Evolutionary conservation across 2,329 filamentous ascomycete species (phyloP).

Genomic region (Elsinoe perseae): DNA sequence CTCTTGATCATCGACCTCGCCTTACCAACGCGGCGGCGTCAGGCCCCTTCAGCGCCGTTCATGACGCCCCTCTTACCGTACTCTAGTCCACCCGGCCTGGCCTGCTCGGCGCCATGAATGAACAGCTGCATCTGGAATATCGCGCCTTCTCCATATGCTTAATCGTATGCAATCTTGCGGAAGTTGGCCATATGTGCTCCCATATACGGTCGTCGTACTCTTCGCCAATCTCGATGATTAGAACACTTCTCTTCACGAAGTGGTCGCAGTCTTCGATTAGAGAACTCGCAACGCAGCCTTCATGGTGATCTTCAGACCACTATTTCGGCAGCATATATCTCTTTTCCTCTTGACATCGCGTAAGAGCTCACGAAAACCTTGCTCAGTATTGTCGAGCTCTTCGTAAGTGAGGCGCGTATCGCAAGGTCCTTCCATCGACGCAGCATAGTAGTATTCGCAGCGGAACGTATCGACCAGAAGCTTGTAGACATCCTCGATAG

Average conservation of each 20-base stretch:
- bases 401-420: not conserved
- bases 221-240: not conserved
- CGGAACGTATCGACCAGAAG: conserved; percentile 23
- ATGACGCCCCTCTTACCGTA: not conserved
- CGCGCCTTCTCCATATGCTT: not conserved
- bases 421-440: not conserved
- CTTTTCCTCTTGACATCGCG: not conserved
- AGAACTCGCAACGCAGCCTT: not conserved
- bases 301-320: not conserved
- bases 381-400: not conserved
- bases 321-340: not conserved
- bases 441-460: not conserved
- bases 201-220: not conserved
- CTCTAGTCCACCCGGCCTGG: not conserved
- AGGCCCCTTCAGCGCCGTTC: no score
- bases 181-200: not conserved
- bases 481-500: conserved; percentile 21
- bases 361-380: not conserved
- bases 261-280: not conserved
- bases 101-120: not conserved
- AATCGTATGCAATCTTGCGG: not conserved
- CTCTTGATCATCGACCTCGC: no score
- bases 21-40: no score
- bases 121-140: not conserved
- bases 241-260: not conserved